phyloP scores from a whole-genome alignment of 2,329 filamentous ascomycete species.

The Didymella arachidicola region DNA sequence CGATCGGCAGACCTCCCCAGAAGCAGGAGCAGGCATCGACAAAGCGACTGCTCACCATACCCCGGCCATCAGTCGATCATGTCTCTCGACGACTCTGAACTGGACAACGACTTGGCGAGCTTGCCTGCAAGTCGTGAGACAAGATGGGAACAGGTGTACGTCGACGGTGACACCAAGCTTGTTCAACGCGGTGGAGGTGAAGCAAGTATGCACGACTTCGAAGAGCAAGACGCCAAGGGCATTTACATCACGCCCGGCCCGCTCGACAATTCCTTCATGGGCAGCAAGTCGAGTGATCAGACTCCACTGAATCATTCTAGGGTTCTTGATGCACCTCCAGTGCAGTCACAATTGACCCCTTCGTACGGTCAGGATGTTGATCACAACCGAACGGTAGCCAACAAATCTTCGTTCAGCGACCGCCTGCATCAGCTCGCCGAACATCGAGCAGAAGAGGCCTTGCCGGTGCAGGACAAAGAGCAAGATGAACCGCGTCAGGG shows the following conservation, averaged over 20 bases:
- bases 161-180: constrained; percentile 50
- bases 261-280: constrained; percentile 39
- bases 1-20: constrained; percentile 33
- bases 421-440: constrained; percentile 43
- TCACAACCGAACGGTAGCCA: constrained; percentile 31
- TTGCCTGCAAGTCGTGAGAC: constrained; percentile 46
- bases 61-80: constrained; percentile 47
- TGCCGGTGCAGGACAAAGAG: constrained; percentile 13
- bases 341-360: constrained; percentile 22
- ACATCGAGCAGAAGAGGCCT: constrained; percentile 20
- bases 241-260: constrained; percentile 47
- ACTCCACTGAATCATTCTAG: constrained; percentile 36
- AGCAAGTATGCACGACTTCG: constrained; percentile 45
- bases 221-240: constrained; percentile 43
- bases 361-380: constrained; percentile 17
- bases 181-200: constrained; percentile 45
- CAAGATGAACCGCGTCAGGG: constrained; percentile 25
- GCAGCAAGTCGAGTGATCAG: constrained; percentile 36
- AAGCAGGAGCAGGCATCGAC: constrained; percentile 37
- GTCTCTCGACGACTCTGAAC: constrained; percentile 50
- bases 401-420: constrained; percentile 46
- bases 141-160: constrained; percentile 51
- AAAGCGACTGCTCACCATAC: constrained; percentile 49
- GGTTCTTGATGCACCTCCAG: constrained; percentile 32
- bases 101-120: constrained; percentile 47